Evolutionary conservation across 371 early-diverging fungal species (phyloP).

Genomic region (Blastocladiella emersonii): DNA sequence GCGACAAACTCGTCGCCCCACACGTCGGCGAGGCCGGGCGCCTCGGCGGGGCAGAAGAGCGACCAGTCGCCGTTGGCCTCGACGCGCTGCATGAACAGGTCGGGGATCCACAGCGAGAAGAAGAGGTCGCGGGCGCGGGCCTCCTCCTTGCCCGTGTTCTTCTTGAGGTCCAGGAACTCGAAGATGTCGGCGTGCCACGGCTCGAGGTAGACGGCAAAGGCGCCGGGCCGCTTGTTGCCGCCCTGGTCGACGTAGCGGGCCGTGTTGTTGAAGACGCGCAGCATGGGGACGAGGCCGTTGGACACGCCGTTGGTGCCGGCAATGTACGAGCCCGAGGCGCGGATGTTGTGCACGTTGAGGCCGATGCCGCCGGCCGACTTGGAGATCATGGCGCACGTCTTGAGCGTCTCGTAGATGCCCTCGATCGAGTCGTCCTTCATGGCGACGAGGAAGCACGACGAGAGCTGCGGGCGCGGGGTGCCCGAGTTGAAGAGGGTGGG

Average conservation of each 20-base stretch:
- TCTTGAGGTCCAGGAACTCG: constrained; percentile 94
- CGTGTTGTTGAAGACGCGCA: constrained; percentile 96
- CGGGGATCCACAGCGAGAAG: constrained; percentile 98
- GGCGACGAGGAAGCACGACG: constrained; percentile 90
- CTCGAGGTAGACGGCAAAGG: constrained; percentile 97
- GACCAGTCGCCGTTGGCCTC: constrained; percentile 90
- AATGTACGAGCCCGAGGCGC: constrained; percentile 90
- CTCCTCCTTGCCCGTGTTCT: constrained; percentile 99
- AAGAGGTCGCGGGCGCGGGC: constrained; percentile 94
- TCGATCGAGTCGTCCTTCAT: constrained; percentile 96
- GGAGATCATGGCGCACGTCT: constrained; percentile 93
- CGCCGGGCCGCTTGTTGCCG: constrained; percentile 98
- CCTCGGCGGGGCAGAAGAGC: constrained; percentile 95
- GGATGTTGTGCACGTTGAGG: constrained; percentile 89
- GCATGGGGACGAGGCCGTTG: constrained; percentile 97
- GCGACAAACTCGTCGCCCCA: constrained; percentile 94
- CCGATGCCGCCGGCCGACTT: constrained; percentile 99
- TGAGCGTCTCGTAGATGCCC: constrained; percentile 96
- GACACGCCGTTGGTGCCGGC: constrained; percentile 96
- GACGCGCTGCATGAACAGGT: constrained; percentile 98
- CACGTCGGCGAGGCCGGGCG: constrained; percentile 76
- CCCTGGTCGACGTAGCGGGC: constrained; percentile 98
- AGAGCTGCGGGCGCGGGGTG: constrained; percentile 89
- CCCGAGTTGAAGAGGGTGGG: constrained; percentile 99
- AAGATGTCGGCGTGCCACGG: constrained; percentile 99